These are phyloP conservation scores for Hippophae tibetana DNA, from an alignment of 306 rosid genomes.

Conservation along the genomic window DNA sequence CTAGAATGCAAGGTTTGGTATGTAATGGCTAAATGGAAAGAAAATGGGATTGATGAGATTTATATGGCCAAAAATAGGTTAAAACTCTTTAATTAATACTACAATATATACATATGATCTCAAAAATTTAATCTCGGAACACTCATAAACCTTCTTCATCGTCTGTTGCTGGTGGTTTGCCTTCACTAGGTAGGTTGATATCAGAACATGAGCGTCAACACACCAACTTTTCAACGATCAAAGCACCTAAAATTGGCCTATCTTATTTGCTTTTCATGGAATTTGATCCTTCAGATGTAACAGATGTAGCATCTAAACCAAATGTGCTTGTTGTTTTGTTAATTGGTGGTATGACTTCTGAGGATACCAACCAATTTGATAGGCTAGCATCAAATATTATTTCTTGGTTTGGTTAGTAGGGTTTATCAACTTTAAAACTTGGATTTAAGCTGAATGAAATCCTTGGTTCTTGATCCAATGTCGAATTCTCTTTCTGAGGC, in stretches of 20 bases:
- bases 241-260: slow-evolving; percentile 83
- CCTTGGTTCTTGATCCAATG: slow-evolving; percentile 27
- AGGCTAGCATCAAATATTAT: slow-evolving; percentile 78
- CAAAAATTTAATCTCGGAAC: too few relatives aligned
- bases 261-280: slow-evolving; percentile 55
- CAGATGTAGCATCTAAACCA: slow-evolving; percentile 28
- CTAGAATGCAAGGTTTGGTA: too few relatives aligned
- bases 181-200: too few relatives aligned
- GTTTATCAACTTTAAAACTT: slow-evolving; percentile 24
- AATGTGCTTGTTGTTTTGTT: slow-evolving; percentile 25
- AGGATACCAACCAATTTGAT: slow-evolving; percentile 71
- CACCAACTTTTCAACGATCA: slow-evolving; percentile 51
- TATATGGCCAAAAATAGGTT: too few relatives aligned
- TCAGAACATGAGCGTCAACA: too few relatives aligned
- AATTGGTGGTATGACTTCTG: slow-evolving; percentile 32
- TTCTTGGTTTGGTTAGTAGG: slow-evolving; percentile 40
- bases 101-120: too few relatives aligned
- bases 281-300: slow-evolving; percentile 46
- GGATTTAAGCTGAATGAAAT: slow-evolving; percentile 31
- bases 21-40: too few relatives aligned
- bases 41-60: too few relatives aligned
- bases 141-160: too few relatives aligned
- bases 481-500: slow-evolving; percentile 53
- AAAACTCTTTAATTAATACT: too few relatives aligned
- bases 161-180: too few relatives aligned